Evolutionary conservation across 1,139 yeast genomes (phyloP).

Genomic region (Hyphopichia wangnamkhiaoensis): DNA sequence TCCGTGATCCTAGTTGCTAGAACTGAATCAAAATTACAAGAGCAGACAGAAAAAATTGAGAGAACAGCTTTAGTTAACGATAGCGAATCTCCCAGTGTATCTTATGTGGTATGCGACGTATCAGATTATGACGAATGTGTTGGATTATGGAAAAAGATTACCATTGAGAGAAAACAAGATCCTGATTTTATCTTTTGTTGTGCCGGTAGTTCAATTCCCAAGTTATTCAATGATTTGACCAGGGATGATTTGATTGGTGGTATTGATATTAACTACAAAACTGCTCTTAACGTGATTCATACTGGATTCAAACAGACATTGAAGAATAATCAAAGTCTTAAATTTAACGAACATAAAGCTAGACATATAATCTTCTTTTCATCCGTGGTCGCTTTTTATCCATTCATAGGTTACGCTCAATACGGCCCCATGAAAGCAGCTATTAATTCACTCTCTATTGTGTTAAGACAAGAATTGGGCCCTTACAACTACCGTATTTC

Average conservation of each 20-base stretch:
- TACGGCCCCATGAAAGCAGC: constrained; percentile 93
- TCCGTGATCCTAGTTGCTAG: constrained; percentile 76
- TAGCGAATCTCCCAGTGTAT: constrained; percentile 30
- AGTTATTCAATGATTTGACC: constrained; percentile 69
- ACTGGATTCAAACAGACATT: constrained; percentile 48
- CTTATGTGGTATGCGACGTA: constrained; percentile 65
- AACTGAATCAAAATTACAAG: constrained; percentile 55
- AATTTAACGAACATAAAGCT: constrained; percentile 19
- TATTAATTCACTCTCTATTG: constrained; percentile 68
- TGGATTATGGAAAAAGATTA: constrained; percentile 31
- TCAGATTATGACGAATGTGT: constrained; percentile 55
- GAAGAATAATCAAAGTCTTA: constrained; percentile 7
- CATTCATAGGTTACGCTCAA: constrained; percentile 88
- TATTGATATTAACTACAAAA: constrained; percentile 66
- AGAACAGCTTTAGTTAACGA: constrained; percentile 14
- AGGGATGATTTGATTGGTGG: constrained; percentile 61
- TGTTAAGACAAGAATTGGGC: constrained; percentile 77
- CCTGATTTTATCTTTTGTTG: constrained; percentile 83
- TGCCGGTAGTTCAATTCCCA: constrained; percentile 86
- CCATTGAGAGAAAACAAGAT: constrained; percentile 23
- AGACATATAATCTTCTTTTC: constrained; percentile 77
- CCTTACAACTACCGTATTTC: constrained; percentile 65
- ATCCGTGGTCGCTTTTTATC: constrained; percentile 78
- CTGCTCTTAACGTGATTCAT: constrained; percentile 73
- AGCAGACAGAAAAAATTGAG: constrained; percentile 49